Conservation (phyloP, 1,284 basidiomycete species). For the Sporisorium reilianum region DNA sequence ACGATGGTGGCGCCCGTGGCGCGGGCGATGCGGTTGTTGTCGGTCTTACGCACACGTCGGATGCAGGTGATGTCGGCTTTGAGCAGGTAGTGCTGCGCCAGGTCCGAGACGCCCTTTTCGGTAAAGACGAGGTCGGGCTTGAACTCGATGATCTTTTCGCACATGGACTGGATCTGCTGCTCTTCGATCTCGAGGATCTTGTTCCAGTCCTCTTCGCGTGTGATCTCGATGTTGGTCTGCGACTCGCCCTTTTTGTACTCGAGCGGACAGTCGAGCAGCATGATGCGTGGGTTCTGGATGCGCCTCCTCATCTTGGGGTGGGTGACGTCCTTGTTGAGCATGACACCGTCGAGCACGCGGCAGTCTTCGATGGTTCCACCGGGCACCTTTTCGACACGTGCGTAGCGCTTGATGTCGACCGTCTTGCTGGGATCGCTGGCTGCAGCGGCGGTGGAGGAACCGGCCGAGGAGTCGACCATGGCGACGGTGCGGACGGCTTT, state of each 20-base stretch:
- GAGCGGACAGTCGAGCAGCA: conserved; percentile 93
- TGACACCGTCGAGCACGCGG: conserved; percentile 87
- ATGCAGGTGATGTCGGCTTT: conserved; percentile 91
- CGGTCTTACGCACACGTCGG: conserved; percentile 94
- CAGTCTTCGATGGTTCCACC: conserved; percentile 97
- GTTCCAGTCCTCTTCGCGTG: conserved; percentile 93
- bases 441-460: conserved; percentile 13
- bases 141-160: conserved; percentile 88
- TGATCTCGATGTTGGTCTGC: conserved; percentile 99
- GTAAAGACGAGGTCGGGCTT: conserved; percentile 96
- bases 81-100: conserved; percentile 91
- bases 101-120: conserved; percentile 94
- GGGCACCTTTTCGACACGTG: conserved; percentile 95
- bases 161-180: conserved; percentile 92
- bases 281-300: conserved; percentile 89
- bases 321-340: conserved; percentile 99
- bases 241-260: conserved; percentile 99
- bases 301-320: conserved; percentile 95
- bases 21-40: conserved; percentile 98
- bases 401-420: conserved; percentile 98
- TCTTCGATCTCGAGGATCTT: conserved; percentile 94
- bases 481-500: conserved; percentile 89
- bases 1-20: conserved; percentile 96
- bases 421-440: conserved; percentile 70
- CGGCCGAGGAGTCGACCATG: conserved; percentile 70